Evolutionary conservation across 345 rosid genomes (phyloP), one percentile per base, ranked within the genome.

Genomic region (Melaleuca quinquenervia): DNA sequence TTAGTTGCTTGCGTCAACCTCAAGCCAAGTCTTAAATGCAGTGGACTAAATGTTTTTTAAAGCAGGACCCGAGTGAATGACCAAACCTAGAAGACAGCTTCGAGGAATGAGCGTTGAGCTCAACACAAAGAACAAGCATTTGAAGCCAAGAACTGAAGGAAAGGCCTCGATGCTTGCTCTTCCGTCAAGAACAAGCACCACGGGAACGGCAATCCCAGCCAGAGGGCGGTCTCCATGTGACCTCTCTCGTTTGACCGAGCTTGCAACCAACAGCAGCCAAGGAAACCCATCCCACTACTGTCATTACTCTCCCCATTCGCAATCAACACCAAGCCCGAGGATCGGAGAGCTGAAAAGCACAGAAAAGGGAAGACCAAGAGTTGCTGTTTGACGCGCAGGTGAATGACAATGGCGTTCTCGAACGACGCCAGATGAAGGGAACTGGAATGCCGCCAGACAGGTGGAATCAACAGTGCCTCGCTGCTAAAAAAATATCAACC

Each of bases 171-270:
- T 27, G 74, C 29, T 21, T 7, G 74, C 74, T 27, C 29, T 60
- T 27, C 29, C 11, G 3, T 60, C 74, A 11, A 60, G 27, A 12
- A 26, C 74, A 27, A 60, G 1, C 11, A 58, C 70, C 24, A 11
- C 29, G 70, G 16, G 70, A 7, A 58, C 26, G 12, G 89, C 93
- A 45, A 96, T 96, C 62, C 86, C 86, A 76, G 98, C 90, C 3
- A 94, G 92, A 7, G 99, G 93, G 32, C 95, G 99, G 8, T 92
- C 93, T 44, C 89, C 92, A 58, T 58, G 70, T 6, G 70, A 58
- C n/a, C n/a, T n/a, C n/a, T n/a, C n/a, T n/a, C n/a, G n/a, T n/a
- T n/a, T n/a, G n/a, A n/a, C n/a, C 29, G 2, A 22, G 29, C n/a
- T 58, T 26, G 26, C 24, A 21, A 11, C 70, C n/a, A 58, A 6